Evolutionary conservation across 441 rosid genomes (phyloP).

Genomic region (Bocquillonia castaneifolia): DNA sequence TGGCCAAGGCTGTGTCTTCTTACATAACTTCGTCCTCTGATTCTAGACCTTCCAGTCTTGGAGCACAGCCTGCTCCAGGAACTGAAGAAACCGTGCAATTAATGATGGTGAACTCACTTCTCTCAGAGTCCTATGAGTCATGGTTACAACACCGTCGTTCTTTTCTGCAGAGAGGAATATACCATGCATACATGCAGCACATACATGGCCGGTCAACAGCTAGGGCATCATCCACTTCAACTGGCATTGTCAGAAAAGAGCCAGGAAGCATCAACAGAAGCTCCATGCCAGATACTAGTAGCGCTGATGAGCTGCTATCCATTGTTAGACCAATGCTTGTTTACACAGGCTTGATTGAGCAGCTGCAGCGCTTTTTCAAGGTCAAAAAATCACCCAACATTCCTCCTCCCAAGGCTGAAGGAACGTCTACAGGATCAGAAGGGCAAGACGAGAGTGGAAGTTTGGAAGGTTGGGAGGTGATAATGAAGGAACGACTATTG

Average conservation of each 20-base stretch:
- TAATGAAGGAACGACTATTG: conserved; percentile 72
- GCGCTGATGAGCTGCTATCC: conserved; percentile 55
- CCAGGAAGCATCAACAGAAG: conserved; percentile 45
- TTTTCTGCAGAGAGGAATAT: conserved; percentile 90
- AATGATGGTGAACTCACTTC: conserved; percentile 99
- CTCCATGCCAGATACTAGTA: conserved; percentile 34
- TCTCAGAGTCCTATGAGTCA: conserved; percentile 85
- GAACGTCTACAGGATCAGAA: conserved; percentile 35
- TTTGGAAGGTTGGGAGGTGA: conserved; percentile 79
- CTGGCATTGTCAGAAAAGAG: conserved; percentile 39
- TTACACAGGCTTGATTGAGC: conserved; percentile 93
- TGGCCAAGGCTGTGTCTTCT: conserved; percentile 78
- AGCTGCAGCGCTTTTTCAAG: conserved; percentile 83
- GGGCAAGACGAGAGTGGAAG: conserved; percentile 45
- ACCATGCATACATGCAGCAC: conserved; percentile 95
- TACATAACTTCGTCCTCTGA: conserved; percentile 66
- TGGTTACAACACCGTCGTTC: conserved; percentile 92
- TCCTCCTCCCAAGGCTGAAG: conserved; percentile 38
- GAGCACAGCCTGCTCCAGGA: conserved; percentile 55
- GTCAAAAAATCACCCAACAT: conserved; percentile 44
- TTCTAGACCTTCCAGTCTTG: conserved; percentile 51
- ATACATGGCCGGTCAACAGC: conserved; percentile 62
- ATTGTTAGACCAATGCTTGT: conserved; percentile 86
- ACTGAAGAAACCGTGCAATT: conserved; percentile 95
- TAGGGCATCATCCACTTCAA: conserved; percentile 31